Evolutionary conservation across 371 early-diverging fungal genomes (phyloP).

Genomic region (Neoconidiobolus thromboides): DNA sequence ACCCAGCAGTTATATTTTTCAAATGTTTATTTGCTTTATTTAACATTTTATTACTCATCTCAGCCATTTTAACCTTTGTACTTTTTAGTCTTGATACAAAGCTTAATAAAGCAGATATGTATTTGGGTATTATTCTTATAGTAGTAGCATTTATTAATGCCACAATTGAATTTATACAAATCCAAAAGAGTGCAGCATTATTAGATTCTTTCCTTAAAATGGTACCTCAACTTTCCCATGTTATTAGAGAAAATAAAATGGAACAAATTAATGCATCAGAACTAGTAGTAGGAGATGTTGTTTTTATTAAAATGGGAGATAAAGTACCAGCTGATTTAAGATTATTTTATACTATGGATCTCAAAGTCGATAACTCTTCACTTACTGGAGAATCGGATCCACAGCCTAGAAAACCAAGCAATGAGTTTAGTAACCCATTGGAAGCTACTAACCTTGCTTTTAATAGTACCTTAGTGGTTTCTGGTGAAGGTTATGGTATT

Average conservation of each 20-base stretch:
- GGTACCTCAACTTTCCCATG: slow-evolving; percentile 64
- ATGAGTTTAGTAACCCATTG: slow-evolving; percentile 47
- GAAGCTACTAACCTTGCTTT: slow-evolving; percentile 82
- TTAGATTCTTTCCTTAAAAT: slow-evolving; percentile 73
- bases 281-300: slow-evolving; percentile 74
- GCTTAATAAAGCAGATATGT: slow-evolving; percentile 49
- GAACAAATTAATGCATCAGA: slow-evolving; percentile 36
- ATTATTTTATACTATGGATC: slow-evolving; percentile 49
- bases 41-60: slow-evolving; percentile 65
- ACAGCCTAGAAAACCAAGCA: slow-evolving; percentile 42
- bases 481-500: slow-evolving; percentile 77
- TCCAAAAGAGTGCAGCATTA: slow-evolving; percentile 61
- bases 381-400: slow-evolving; percentile 90
- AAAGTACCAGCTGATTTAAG: slow-evolving; percentile 82
- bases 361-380: slow-evolving; percentile 92
- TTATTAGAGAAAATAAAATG: slow-evolving; percentile 49
- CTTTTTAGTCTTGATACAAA: slow-evolving; percentile 48
- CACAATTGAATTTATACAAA: slow-evolving; percentile 77
- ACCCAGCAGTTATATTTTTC: slow-evolving; percentile 44
- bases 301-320: slow-evolving; percentile 73
- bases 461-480: slow-evolving; percentile 66
- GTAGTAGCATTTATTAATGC: slow-evolving; percentile 79
- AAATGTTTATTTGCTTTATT: slow-evolving; percentile 54
- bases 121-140: slow-evolving; percentile 74
- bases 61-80: slow-evolving; percentile 62